Base-by-base conservation (phyloP, 2,329 filamentous ascomycete genomes). In the Mariannaea sp. region DNA sequence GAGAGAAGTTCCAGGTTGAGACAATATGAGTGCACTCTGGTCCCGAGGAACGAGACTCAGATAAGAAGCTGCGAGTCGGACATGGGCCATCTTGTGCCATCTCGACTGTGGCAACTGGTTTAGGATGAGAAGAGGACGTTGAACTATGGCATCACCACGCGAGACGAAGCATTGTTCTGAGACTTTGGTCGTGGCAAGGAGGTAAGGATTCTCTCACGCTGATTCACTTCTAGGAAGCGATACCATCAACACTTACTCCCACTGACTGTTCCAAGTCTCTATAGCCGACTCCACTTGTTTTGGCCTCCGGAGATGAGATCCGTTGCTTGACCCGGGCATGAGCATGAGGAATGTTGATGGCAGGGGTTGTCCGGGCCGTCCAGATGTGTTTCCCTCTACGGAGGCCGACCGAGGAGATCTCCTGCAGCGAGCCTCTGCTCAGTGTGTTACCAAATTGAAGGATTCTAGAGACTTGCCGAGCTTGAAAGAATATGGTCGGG, bases 71-170 rank as follows among this genome's bases (percentile, higher is more conserved):
- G 27, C 14, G n/a, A 30, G 36, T 53, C 35, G 45, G 46, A 53
- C 35, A 51, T 41, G 48, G 13, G 16, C 24, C 24, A 7, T 53
- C 44, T 54, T 55, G 53, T 50, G 40, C 7, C 42, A 45, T 58
- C 38, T 29, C 29, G 29, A 30, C n/a, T 8, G 19, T 40, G 32
- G 13, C 8, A 26, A 12, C n/a, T 38, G 32, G 43, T 30, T 13
- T 33, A 7, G 32, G 43, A 35, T 30, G 49, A 61, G 42, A 53
- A 60, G 55, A 8, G 22, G 22, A 24, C n/a, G 50, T 47, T 41
- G 22, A 39, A 26, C 42, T 51, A 53, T 58, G 49, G 27, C 30
- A 56, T 57, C 46, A 12, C 38, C 40, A 40, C 38, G 52, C 47
- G 27, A 41, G 55, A 57, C 55, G 51, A 57, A 35, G 48, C 35